Conservation (phyloP, 78 protist genomes). For the Isochrysis galbana region DNA sequence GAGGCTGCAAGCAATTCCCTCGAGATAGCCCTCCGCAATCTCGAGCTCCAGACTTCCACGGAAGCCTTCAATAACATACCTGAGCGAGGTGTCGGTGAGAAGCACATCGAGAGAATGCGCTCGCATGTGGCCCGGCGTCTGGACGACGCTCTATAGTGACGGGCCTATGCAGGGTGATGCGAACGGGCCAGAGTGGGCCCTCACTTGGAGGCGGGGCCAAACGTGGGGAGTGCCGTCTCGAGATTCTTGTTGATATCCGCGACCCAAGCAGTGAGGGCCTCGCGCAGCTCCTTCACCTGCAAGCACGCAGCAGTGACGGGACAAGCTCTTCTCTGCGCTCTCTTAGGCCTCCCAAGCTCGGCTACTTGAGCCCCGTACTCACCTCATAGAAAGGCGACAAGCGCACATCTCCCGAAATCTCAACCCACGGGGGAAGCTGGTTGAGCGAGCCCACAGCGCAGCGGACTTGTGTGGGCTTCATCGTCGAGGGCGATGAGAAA, state of each 20-base stretch:
- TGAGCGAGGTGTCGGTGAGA: too few relatives aligned
- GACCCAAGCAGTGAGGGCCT: too few relatives aligned
- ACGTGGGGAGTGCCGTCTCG: not conserved
- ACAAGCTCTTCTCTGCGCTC: too few relatives aligned
- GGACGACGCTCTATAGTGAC: too few relatives aligned
- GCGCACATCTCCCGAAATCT: constrained; percentile 1
- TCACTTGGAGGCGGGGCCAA: not conserved
- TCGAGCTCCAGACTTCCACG: not conserved
- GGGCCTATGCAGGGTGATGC: too few relatives aligned
- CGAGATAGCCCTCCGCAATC: not conserved
- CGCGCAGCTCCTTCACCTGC: too few relatives aligned
- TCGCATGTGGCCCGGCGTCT: too few relatives aligned
- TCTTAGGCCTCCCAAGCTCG: too few relatives aligned
- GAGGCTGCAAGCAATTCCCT: not conserved
- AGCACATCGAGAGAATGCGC: too few relatives aligned
- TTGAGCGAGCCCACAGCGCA: not conserved
- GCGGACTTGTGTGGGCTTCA: not conserved
- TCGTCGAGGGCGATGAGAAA: not conserved
- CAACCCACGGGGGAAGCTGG: not conserved
- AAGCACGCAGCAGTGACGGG: too few relatives aligned
- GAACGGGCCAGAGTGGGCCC: too few relatives aligned
- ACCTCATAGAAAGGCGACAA: not conserved
- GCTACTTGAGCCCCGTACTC: too few relatives aligned
- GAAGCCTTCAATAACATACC: not conserved
- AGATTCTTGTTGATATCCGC: not conserved